phyloP scores from a whole-genome alignment of 2,329 filamentous ascomycete genomes.

The Scedosporium apiospermum region DNA sequence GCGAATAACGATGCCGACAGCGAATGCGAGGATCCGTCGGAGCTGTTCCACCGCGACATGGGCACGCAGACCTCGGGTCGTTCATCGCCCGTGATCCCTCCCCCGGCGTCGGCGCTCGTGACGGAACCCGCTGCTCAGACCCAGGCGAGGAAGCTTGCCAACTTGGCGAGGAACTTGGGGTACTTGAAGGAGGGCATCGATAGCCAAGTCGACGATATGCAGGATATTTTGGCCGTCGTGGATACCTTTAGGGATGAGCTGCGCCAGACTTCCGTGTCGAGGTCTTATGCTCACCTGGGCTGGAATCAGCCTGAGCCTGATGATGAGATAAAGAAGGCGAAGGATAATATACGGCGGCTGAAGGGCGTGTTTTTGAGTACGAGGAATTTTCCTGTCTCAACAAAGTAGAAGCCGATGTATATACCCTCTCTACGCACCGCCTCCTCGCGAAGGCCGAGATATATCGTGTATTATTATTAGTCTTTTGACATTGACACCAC shows the following conservation, averaged over 20 bases:
- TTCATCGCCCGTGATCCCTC: slow-evolving; percentile 9
- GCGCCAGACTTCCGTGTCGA: slow-evolving; percentile 38
- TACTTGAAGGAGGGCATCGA: slow-evolving; percentile 33
- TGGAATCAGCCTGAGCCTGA: slow-evolving; percentile 43
- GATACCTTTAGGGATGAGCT: slow-evolving; percentile 57
- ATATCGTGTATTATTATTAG: too few species aligned
- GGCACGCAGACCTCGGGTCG: slow-evolving; percentile 58
- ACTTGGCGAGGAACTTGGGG: slow-evolving; percentile 31
- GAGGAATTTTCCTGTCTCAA: slow-evolving; percentile 56
- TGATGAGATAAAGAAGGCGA: slow-evolving; percentile 64
- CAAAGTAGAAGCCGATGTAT: slow-evolving; percentile 14
- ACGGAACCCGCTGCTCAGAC: slow-evolving; percentile 20
- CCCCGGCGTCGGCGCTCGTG: slow-evolving; percentile 4
- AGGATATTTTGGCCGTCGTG: slow-evolving; percentile 41
- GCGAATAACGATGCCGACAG: slow-evolving; percentile 24
- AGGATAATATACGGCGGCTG: slow-evolving; percentile 66
- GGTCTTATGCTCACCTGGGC: slow-evolving; percentile 1
- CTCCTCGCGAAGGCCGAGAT: too few species aligned
- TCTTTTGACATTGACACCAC: too few species aligned
- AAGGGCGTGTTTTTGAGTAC: slow-evolving; percentile 72
- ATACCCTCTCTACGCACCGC: too few species aligned
- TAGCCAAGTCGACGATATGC: slow-evolving; percentile 36
- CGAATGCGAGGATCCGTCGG: slow-evolving; percentile 56
- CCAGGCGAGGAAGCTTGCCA: slow-evolving; percentile 32
- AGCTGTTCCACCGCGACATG: slow-evolving; percentile 73